phyloP scores from a whole-genome alignment of 2,329 filamentous ascomycete species.

The Fusarium oxysporum region DNA sequence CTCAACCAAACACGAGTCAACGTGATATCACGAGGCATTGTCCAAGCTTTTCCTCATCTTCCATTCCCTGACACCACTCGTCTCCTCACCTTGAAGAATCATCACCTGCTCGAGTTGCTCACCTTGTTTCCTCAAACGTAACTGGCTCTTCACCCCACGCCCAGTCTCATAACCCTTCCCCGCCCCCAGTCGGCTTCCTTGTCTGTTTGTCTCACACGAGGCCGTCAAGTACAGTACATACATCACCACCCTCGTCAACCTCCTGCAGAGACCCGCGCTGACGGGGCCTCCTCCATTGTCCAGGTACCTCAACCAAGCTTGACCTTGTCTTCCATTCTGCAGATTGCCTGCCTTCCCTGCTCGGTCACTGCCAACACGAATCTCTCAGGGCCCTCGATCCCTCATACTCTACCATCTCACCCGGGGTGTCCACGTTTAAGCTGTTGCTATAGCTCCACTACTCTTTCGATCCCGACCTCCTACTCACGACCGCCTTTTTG shows the following conservation, averaged over 20 bases:
- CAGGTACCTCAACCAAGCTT: conserved; percentile 4
- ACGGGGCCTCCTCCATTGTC: conserved; percentile 31
- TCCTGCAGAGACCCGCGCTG: conserved; percentile 40
- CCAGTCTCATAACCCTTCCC: conserved; percentile 21
- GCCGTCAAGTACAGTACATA: conserved; percentile 29
- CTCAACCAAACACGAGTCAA: conserved; percentile 35
- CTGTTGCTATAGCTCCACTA: conserved; percentile 36
- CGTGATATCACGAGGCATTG: conserved; percentile 32
- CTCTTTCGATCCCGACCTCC: conserved; percentile 44
- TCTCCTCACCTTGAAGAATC: conserved; percentile 45
- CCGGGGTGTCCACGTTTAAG: conserved; percentile 33
- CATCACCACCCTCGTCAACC: conserved; percentile 16
- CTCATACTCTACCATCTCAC: conserved; percentile 32
- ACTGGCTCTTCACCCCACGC: conserved; percentile 40
- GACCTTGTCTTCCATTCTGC: conserved; percentile 16
- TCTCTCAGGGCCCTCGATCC: conserved; percentile 30
- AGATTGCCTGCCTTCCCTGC: conserved; percentile 23
- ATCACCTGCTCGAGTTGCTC: conserved; percentile 39
- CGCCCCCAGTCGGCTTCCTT: conserved; percentile 18
- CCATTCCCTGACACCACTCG: conserved; percentile 37
- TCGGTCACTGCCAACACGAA: conserved; percentile 20
- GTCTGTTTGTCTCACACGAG: conserved; percentile 30
- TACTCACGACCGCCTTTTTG: conserved; percentile 45
- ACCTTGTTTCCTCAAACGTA: conserved; percentile 42
- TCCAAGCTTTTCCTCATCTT: conserved; percentile 13